Evolutionary conservation across 805 yeast species (phyloP).

Genomic region (Kodamaea laetipori): DNA sequence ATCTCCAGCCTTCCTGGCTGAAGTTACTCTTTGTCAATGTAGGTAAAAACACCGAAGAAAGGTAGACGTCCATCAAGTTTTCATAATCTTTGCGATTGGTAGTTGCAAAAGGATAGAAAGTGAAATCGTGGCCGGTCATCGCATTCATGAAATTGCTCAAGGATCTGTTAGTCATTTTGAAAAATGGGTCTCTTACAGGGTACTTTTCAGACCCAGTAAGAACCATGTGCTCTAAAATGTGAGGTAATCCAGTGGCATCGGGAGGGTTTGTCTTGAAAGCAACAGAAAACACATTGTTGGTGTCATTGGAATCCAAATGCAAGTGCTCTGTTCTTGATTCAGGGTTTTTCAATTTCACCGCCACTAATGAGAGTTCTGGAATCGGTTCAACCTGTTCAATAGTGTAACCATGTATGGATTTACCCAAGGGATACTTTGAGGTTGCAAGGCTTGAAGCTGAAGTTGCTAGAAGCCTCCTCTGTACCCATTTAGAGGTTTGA

Average conservation of each 20-base stretch:
- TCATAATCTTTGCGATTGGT: constrained; percentile 80
- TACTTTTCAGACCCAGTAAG: constrained; percentile 89
- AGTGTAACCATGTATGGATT: constrained; percentile 63
- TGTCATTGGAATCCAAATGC: constrained; percentile 79
- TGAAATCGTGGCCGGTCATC: constrained; percentile 96
- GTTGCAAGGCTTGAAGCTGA: neutral
- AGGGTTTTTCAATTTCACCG: constrained; percentile 68
- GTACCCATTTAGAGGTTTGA: constrained; percentile 1
- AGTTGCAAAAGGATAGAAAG: constrained; percentile 94
- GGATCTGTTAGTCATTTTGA: constrained; percentile 95
- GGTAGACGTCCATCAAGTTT: constrained; percentile 83
- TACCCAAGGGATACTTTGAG: constrained; percentile 62
- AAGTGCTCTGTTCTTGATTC: constrained; percentile 78
- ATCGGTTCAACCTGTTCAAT: constrained; percentile 65
- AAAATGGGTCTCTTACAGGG: constrained; percentile 96
- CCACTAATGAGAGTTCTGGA: constrained; percentile 81
- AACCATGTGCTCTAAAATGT: constrained; percentile 93
- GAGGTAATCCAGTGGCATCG: constrained; percentile 93
- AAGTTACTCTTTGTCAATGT: constrained; percentile 77
- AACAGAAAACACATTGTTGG: constrained; percentile 84
- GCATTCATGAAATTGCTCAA: constrained; percentile 97
- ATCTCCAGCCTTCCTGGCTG: constrained; percentile 96
- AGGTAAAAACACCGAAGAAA: constrained; percentile 86
- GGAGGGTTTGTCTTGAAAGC: constrained; percentile 96
- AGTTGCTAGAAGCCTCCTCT: constrained; percentile 12